Conservation (phyloP, 2,329 filamentous ascomycete species). For the Aspergillus bombycis region DNA sequence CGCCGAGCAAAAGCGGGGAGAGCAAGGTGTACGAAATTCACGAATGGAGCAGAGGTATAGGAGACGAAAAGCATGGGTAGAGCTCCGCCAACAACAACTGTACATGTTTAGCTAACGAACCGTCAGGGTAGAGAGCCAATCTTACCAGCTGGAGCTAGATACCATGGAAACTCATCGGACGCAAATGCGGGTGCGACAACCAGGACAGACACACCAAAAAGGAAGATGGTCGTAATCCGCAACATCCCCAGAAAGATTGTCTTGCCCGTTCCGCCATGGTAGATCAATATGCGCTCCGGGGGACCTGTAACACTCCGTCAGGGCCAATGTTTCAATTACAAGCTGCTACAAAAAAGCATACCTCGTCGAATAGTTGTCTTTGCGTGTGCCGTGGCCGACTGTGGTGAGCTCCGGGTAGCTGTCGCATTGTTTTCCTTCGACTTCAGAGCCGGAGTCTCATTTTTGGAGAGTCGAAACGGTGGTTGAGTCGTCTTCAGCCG, state of each 20-base stretch:
- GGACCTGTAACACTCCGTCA: slow-evolving; percentile 32
- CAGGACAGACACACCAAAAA: slow-evolving; percentile 68
- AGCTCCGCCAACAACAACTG: slow-evolving; percentile 63
- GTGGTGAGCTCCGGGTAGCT: slow-evolving; percentile 19
- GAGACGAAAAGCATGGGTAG: slow-evolving; percentile 67
- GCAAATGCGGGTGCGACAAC: slow-evolving; percentile 65
- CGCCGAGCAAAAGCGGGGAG: slow-evolving; percentile 67
- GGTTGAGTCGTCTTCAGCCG: slow-evolving; percentile 35
- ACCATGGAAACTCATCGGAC: slow-evolving; percentile 47
- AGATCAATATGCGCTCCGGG: slow-evolving; percentile 64
- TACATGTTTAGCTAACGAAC: slow-evolving; percentile 8
- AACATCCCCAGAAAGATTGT: slow-evolving; percentile 70
- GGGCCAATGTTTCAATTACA: background rate
- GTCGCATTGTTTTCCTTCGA: slow-evolving; percentile 22
- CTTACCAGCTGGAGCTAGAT: slow-evolving; percentile 46
- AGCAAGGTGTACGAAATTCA: slow-evolving; percentile 71
- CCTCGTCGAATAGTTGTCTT: slow-evolving; percentile 34
- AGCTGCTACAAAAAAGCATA: slow-evolving; percentile 16
- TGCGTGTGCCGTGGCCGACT: slow-evolving; percentile 21
- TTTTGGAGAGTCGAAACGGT: slow-evolving; percentile 27
- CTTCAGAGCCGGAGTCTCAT: slow-evolving; percentile 22
- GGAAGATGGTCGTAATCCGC: slow-evolving; percentile 71
- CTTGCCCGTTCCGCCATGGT: slow-evolving; percentile 70
- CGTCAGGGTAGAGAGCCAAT: slow-evolving; percentile 6
- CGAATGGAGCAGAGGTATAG: slow-evolving; percentile 70